These are phyloP conservation scores for Viridothelium virens DNA, from an alignment of 495 filamentous ascomycete species.

Conservation along the genomic window DNA sequence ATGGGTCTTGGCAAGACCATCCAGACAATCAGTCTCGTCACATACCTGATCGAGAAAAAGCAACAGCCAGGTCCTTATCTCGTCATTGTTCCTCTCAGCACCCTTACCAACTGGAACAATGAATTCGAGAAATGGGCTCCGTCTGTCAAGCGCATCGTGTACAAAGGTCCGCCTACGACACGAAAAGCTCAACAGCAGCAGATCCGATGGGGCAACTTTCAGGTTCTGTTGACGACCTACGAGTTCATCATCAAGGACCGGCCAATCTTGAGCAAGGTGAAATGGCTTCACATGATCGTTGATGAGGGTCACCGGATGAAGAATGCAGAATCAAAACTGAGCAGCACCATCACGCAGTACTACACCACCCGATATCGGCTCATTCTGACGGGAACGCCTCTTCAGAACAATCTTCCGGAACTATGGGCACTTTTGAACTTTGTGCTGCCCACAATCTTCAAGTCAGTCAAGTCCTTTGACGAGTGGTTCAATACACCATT, in stretches of 20 bases:
- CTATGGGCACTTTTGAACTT: constrained; percentile 98
- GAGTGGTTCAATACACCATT: constrained; percentile 99
- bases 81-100: constrained; percentile 93
- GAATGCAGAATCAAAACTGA: constrained; percentile 94
- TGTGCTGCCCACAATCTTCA: constrained; percentile 96
- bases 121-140: constrained; percentile 99
- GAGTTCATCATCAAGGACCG: constrained; percentile 99
- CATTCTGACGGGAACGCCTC: constrained; percentile 91
- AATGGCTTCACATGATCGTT: constrained; percentile 99
- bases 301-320: constrained; percentile 99
- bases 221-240: constrained; percentile 93
- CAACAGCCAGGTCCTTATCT: constrained; percentile 86
- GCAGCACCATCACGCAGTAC: constrained; percentile 86
- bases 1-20: constrained; percentile 99
- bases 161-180: constrained; percentile 86
- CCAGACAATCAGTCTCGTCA: constrained; percentile 95
- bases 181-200: constrained; percentile 88
- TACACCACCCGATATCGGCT: constrained; percentile 91
- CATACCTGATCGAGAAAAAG: constrained; percentile 94
- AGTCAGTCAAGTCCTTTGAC: constrained; percentile 97
- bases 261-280: constrained; percentile 87
- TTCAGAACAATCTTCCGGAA: constrained; percentile 95
- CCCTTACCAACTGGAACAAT: constrained; percentile 94
- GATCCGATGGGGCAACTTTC: constrained; percentile 90
- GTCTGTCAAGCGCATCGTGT: constrained; percentile 74